phyloP scores from a whole-genome alignment of 2,329 filamentous ascomycete species.

The Corinectria fuckeliana region DNA sequence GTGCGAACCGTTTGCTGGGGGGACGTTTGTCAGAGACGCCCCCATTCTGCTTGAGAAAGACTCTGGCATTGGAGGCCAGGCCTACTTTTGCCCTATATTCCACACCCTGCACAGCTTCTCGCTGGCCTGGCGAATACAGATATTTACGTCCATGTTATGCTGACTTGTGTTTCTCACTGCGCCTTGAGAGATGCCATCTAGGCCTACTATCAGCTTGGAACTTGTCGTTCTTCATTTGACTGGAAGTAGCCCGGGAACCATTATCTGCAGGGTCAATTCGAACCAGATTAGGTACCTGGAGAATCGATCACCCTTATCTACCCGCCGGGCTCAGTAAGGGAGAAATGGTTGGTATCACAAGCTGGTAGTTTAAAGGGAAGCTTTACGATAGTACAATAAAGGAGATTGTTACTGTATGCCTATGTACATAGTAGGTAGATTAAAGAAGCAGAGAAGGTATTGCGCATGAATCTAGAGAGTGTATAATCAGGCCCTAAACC shows the following conservation, averaged over 20 bases:
- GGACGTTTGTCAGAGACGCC: not conserved
- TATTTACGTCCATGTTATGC: not conserved
- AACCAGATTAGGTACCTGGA: not conserved
- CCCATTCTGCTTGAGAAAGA: not conserved
- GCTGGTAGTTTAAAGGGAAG: not conserved
- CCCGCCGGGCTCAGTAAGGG: not conserved
- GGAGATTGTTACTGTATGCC: too few species aligned
- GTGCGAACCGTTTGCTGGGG: not conserved
- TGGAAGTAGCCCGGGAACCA: not conserved
- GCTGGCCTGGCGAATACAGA: not conserved
- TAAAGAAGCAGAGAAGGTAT: too few species aligned
- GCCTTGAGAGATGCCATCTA: not conserved
- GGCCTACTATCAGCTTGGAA: not conserved
- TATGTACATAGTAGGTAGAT: too few species aligned
- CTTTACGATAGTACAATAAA: not conserved
- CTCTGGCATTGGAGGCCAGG: not conserved
- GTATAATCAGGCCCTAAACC: too few species aligned
- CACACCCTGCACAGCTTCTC: not conserved
- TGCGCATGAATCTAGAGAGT: too few species aligned
- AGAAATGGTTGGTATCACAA: not conserved
- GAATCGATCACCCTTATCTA: slow-evolving; percentile 2
- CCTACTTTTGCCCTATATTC: not conserved
- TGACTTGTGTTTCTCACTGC: not conserved
- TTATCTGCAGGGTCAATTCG: not conserved
- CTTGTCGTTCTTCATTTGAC: not conserved